A percentile compares a stretch with the other conserved stretches of the same genome.
Conservation (phyloP, 75 land plant species). For the Pinus taeda region DNA sequence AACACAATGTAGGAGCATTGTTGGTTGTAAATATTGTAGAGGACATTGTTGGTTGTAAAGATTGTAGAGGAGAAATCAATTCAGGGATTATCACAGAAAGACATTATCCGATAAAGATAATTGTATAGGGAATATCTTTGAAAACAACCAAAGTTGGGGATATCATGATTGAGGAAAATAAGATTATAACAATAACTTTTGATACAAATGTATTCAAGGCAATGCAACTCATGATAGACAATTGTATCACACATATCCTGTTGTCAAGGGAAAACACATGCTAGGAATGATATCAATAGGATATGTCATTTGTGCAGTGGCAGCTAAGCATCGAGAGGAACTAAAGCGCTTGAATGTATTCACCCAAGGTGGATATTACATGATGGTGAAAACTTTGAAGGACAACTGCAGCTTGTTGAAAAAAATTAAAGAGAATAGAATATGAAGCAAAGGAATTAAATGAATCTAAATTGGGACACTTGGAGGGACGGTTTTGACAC, state of each 20-base stretch:
- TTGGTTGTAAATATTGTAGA: slow-evolving; percentile 87
- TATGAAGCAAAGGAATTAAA: too few relatives aligned
- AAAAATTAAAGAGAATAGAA: too few relatives aligned
- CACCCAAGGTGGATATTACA: slow-evolving; percentile 80
- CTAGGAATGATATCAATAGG: slow-evolving; percentile 97
- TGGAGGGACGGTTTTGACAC: too few relatives aligned
- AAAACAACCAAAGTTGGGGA: slow-evolving; percentile 97
- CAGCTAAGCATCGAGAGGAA: slow-evolving; percentile 90
- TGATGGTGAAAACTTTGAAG: too few relatives aligned
- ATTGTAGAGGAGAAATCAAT: too few relatives aligned
- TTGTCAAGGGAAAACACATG: slow-evolving; percentile 75
- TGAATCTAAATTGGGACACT: too few relatives aligned
- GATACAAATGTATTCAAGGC: slow-evolving; percentile 67
- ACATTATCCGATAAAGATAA: slow-evolving; percentile 92
- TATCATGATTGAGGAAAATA: slow-evolving; percentile 99
- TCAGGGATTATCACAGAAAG: too few relatives aligned
- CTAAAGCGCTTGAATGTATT: slow-evolving; percentile 76
- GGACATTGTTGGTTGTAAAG: slow-evolving; percentile 46
- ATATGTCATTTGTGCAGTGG: slow-evolving; percentile 95
- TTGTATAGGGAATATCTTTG: slow-evolving; percentile 95
- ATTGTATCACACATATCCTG: slow-evolving; percentile 97
- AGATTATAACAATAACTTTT: slow-evolving; percentile 91
- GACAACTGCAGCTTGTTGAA: too few relatives aligned
- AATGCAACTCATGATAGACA: slow-evolving; percentile 42
- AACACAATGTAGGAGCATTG: slow-evolving; percentile 94